phyloP scores from a whole-genome alignment of 805 yeast genomes.

The Kuraishia ogatae region DNA sequence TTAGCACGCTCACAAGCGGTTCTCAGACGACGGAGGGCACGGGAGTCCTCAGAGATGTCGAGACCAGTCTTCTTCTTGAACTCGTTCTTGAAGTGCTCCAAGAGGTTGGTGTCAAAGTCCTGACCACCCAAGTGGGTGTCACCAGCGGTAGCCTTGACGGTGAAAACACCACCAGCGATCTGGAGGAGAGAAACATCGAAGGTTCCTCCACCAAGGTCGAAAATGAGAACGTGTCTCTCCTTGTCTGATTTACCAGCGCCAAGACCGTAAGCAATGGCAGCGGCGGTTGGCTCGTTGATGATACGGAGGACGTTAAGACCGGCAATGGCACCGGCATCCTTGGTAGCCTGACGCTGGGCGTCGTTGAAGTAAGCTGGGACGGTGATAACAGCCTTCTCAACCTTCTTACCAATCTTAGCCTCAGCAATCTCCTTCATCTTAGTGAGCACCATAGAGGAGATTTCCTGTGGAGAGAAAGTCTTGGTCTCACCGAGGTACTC shows the following conservation, averaged over 20 bases:
- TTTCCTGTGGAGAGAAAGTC: slow-evolving; percentile 67
- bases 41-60: slow-evolving; percentile 84
- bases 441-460: slow-evolving; percentile 69
- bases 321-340: slow-evolving; percentile 76
- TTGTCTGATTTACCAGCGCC: slow-evolving; percentile 78
- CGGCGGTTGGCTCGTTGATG: slow-evolving; percentile 86
- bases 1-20: slow-evolving; percentile 99
- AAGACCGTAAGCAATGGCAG: slow-evolving; percentile 98
- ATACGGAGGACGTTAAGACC: slow-evolving; percentile 73
- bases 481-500: slow-evolving; percentile 62
- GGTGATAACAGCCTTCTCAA: slow-evolving; percentile 69
- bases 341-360: slow-evolving; percentile 76
- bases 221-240: slow-evolving; percentile 85
- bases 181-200: slow-evolving; percentile 92
- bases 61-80: slow-evolving; percentile 87
- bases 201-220: slow-evolving; percentile 98
- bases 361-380: slow-evolving; percentile 79
- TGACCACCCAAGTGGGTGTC: slow-evolving; percentile 99
- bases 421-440: slow-evolving; percentile 81
- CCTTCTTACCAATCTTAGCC: slow-evolving; percentile 63
- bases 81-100: slow-evolving; percentile 86
- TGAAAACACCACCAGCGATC: slow-evolving; percentile 94
- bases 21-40: slow-evolving; percentile 97
- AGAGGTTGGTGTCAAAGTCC: slow-evolving; percentile 95
- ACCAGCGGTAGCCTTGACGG: slow-evolving; percentile 98